phyloP scores from a whole-genome alignment of 306 rosid genomes.

The Medicago truncatula region MtrunA17r5.0-ANR NC_053045.1:43634001-43634500 shows the following conservation, averaged over 20 bases:
- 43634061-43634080: background rate
- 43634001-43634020: constrained; percentile 9
- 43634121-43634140: background rate
- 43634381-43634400: constrained; percentile 78
- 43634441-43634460: constrained; percentile 76
- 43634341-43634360: constrained; percentile 62
- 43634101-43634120: constrained; percentile 4
- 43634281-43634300: constrained; percentile 66
- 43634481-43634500: constrained; percentile 73
- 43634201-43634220: constrained; percentile 86
- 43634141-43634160: constrained; percentile 9
- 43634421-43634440: constrained; percentile 74
- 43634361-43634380: constrained; percentile 62
- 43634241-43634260: constrained; percentile 76
- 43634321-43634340: constrained; percentile 82
- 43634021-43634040: background rate
- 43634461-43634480: constrained; percentile 59
- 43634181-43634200: constrained; percentile 10
- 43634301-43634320: constrained; percentile 75
- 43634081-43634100: background rate
- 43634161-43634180: constrained; percentile 39
- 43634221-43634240: constrained; percentile 97
- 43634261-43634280: constrained; percentile 66
- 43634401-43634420: constrained; percentile 84
- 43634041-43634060: background rate